A percentile compares a stretch with the other conserved stretches of the same genome.
These are phyloP conservation scores for Dendrocalamus sinicus DNA, from an alignment of 176 grass and related monocot genomes.

Conservation along the genomic window DNA sequence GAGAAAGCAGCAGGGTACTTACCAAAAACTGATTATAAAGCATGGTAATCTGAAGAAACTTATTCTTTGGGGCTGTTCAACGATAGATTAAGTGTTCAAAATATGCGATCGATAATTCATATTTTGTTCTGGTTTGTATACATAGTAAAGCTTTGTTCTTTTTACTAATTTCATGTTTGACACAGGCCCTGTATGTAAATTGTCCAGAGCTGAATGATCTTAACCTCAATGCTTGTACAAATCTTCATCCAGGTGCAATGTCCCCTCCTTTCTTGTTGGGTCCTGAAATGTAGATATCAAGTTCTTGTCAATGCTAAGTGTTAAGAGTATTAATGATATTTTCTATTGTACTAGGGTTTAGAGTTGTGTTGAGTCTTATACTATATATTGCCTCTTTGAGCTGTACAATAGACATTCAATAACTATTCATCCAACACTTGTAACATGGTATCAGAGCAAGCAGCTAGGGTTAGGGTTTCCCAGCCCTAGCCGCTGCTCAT, in stretches of 20 bases:
- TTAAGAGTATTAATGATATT: too few relatives aligned
- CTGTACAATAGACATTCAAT: too few relatives aligned
- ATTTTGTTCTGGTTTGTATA: neutral
- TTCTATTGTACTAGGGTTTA: too few relatives aligned
- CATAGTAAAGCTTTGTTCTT: neutral
- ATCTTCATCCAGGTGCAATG: conserved; percentile 82
- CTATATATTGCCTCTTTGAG: too few relatives aligned
- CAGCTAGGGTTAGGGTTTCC: too few relatives aligned
- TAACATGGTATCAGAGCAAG: too few relatives aligned
- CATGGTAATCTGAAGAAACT: conserved; percentile 73
- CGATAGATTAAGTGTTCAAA: conserved; percentile 58
- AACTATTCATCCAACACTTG: too few relatives aligned
- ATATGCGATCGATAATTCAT: neutral
- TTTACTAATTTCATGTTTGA: neutral
- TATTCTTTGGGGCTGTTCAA: conserved; percentile 91
- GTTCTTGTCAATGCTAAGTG: neutral
- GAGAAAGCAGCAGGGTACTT: conserved; percentile 41
- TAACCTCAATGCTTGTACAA: conserved; percentile 82
- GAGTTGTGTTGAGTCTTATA: too few relatives aligned
- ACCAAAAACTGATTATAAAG: conserved; percentile 86
- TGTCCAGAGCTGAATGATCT: conserved; percentile 93
- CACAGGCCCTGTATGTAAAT: conserved; percentile 83
- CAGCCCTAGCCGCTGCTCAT: too few relatives aligned
- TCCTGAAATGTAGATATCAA: neutral
- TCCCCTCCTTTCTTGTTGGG: conserved; percentile 10